Evolutionary conservation across 1,284 basidiomycete genomes (phyloP).

Genomic region (Marasmius oreades): DNA sequence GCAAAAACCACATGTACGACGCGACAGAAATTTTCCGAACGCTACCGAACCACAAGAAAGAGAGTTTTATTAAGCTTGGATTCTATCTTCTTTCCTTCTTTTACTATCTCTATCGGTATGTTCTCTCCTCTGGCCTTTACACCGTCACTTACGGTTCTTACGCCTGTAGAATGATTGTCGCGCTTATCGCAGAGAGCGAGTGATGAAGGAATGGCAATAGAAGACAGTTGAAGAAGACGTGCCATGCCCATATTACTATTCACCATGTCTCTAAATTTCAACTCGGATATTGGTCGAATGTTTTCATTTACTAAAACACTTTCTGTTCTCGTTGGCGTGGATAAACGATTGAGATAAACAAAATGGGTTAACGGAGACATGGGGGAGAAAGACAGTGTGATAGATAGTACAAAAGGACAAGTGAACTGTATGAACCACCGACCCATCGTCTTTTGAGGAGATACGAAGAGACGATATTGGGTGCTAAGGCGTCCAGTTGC

Average conservation of each 20-base stretch:
- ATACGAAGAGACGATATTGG: constrained; percentile 50
- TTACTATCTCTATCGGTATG: constrained; percentile 94
- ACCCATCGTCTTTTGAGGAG: constrained; percentile 56
- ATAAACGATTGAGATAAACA: no score
- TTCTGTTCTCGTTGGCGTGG: background rate
- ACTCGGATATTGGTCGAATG: background rate
- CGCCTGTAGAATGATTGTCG: constrained; percentile 74
- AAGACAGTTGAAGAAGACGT: no score
- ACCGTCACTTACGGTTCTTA: constrained; percentile 2
- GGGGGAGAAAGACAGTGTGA: background rate
- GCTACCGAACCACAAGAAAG: constrained; percentile 92
- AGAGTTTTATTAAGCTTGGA: constrained; percentile 94
- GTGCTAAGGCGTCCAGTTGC: constrained; percentile 75
- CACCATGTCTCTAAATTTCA: background rate
- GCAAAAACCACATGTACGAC: constrained; percentile 97
- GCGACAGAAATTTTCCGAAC: constrained; percentile 99
- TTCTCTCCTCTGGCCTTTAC: constrained; percentile 17
- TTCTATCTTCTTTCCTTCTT: constrained; percentile 95
- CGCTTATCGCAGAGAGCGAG: constrained; percentile 79
- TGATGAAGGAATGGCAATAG: constrained; percentile 23
- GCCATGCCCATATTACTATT: background rate
- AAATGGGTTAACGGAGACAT: no score
- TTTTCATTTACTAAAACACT: background rate
- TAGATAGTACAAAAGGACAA: background rate
- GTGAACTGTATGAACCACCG: constrained; percentile 68